Conservation (phyloP, 2,329 filamentous ascomycete species). For the Byssothecium circinans region DNA sequence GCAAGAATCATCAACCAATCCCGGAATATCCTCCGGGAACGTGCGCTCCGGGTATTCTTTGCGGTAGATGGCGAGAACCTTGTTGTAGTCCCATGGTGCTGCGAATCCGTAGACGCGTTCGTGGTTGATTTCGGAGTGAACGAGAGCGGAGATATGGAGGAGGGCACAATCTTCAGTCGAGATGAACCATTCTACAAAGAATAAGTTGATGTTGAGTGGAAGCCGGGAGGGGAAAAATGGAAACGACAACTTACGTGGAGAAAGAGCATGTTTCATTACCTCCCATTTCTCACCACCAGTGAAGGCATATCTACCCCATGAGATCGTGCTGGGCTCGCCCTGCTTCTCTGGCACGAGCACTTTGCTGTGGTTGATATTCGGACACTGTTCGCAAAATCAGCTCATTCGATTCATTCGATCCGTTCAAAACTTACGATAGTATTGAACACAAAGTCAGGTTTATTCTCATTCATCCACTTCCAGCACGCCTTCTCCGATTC, state of each 20-base stretch:
- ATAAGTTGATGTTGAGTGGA: background rate
- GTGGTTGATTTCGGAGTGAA: constrained; percentile 49
- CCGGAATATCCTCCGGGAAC: constrained; percentile 31
- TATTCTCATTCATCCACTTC: constrained; percentile 50
- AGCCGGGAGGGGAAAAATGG: background rate
- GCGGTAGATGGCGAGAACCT: constrained; percentile 45
- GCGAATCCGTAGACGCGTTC: constrained; percentile 60
- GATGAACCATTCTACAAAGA: constrained; percentile 26
- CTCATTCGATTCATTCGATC: background rate
- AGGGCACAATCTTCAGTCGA: constrained; percentile 42
- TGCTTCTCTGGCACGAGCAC: constrained; percentile 41
- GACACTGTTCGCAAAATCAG: constrained; percentile 21
- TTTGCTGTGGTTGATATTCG: constrained; percentile 41
- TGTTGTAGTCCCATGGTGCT: constrained; percentile 51
- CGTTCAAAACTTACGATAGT: constrained; percentile 25
- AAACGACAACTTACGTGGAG: constrained; percentile 15
- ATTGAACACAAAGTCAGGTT: constrained; percentile 50
- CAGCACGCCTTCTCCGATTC: constrained; percentile 52
- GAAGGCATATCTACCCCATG: constrained; percentile 26
- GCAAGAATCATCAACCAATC: constrained; percentile 18
- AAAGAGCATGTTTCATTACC: constrained; percentile 50
- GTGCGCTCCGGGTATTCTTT: constrained; percentile 44
- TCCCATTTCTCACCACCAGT: constrained; percentile 37
- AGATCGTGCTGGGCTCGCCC: constrained; percentile 33
- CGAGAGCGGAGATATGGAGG: constrained; percentile 56